Evolutionary conservation across 768 basidiomycete species (phyloP), one percentile per base, ranked within the genome.

Genomic region (Strobilomyces echinocephalus): DNA sequence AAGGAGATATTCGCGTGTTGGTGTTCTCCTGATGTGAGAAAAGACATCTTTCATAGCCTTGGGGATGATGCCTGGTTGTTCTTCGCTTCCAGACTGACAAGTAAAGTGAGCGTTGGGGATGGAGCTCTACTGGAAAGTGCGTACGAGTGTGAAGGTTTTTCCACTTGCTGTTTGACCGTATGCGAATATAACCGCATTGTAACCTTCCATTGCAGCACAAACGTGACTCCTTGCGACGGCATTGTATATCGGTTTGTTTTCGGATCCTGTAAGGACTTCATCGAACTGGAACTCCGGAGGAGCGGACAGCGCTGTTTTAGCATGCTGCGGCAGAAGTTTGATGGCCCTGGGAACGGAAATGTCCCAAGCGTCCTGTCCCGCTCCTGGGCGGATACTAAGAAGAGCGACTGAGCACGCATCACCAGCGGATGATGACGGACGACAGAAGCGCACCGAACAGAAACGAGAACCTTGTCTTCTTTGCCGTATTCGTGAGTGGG

Each of bases 101-200:
- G 1, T 20, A 38, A 24, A 24, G 8, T 53, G 6, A 52, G 48
- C 31, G 26, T 56, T 21, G 74, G 76, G 0, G 75, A 76, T 65
- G 76, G 76, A 36, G n/a, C 0, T 1, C 12, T 9, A 30, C 33
- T 14, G 16, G 30, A 38, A 24, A 14, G 28, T 38, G 14, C 76
- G 49, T 51, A 80, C 79, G 18, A 85, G 73, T 3, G 85, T 87
- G 60, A 83, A 84, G 0, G 87, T 87, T 71, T 88, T 88, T 47
- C 87, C 87, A 31, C 79, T 82, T 6, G 84, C 86, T 0, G 97
- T 98, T 68, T 98, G 95, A 8, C 89, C 88, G 49, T 91, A 89
- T 0, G 97, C 95, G 62, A 99, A 99, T 39, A 97, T 82, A 58
- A 98, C 91, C 8, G 94, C 83, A 69, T 98, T 97, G 77, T 84